Percentiles rank a stretch among this genome's conserved stretches.
phyloP scores from a whole-genome alignment of 2,329 filamentous ascomycete genomes.

The Hypoxylon sp. region DNA sequence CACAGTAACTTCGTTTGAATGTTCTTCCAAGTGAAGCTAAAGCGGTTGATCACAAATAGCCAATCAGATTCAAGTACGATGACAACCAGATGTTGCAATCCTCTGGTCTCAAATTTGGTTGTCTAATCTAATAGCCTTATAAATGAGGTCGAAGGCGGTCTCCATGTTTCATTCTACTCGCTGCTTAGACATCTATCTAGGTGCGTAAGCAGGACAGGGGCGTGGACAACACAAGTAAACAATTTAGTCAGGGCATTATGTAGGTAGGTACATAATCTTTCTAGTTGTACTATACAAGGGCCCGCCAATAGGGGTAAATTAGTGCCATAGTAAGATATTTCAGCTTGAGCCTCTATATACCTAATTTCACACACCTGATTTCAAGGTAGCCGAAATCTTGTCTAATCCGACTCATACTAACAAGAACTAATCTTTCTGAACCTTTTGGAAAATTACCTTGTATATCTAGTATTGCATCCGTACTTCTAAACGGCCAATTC shows the following conservation, averaged over 20 bases:
- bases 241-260: constrained; percentile 16
- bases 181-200: constrained; percentile 17
- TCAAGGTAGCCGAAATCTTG: not conserved
- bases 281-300: constrained; percentile 16
- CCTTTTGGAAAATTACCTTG: not conserved
- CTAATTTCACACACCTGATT: not conserved
- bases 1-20: constrained; percentile 35
- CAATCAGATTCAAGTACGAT: constrained; percentile 33
- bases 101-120: constrained; percentile 28
- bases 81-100: constrained; percentile 36
- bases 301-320: constrained; percentile 19
- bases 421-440: not conserved
- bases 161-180: constrained; percentile 24
- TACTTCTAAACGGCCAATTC: not conserved
- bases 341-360: not conserved
- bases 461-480: not conserved
- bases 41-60: constrained; percentile 13
- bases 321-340: constrained; percentile 7
- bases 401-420: not conserved
- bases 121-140: constrained; percentile 23
- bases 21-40: constrained; percentile 23
- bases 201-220: constrained; percentile 10
- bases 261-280: not conserved
- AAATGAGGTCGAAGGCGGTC: constrained; percentile 47
- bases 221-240: constrained; percentile 7